These are phyloP conservation scores for Euryodendron excelsum DNA, from an alignment of 148 eudicot species.

Conservation along the genomic window DNA sequence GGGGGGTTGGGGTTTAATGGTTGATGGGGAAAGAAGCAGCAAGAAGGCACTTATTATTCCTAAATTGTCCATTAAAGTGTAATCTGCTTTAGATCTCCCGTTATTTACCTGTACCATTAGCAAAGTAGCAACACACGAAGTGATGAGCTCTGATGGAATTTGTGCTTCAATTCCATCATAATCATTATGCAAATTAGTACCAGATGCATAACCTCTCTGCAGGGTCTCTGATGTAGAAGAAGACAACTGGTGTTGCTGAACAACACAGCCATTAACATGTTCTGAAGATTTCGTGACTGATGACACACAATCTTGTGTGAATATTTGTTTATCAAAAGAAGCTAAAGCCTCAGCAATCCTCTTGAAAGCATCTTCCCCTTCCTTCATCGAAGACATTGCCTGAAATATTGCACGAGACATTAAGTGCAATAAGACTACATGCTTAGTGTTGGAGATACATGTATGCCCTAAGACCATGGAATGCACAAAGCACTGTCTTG, in stretches of 20 bases:
- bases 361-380: slow-evolving; percentile 34
- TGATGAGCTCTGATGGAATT: slow-evolving; percentile 65
- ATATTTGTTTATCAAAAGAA: slow-evolving; percentile 36
- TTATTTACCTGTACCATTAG: slow-evolving; percentile 76
- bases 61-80: background rate
- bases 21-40: background rate
- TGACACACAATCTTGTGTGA: background rate
- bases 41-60: background rate
- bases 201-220: slow-evolving; percentile 24
- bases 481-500: background rate
- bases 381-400: slow-evolving; percentile 59
- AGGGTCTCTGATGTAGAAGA: slow-evolving; percentile 25
- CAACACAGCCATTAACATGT: slow-evolving; percentile 25
- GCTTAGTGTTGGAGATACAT: background rate
- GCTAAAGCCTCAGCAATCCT: slow-evolving; percentile 64
- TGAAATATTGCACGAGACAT: slow-evolving; percentile 14
- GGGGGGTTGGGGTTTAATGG: too few relatives aligned
- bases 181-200: slow-evolving; percentile 33
- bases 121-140: slow-evolving; percentile 69
- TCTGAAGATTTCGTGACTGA: background rate
- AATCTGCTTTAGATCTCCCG: background rate
- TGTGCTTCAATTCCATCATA: slow-evolving; percentile 30
- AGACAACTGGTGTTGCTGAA: slow-evolving; percentile 19
- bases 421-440: background rate
- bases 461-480: background rate